These are phyloP conservation scores for Starmerella vaccinii DNA, from an alignment of 805 yeast genomes.

Conservation along the genomic window DNA sequence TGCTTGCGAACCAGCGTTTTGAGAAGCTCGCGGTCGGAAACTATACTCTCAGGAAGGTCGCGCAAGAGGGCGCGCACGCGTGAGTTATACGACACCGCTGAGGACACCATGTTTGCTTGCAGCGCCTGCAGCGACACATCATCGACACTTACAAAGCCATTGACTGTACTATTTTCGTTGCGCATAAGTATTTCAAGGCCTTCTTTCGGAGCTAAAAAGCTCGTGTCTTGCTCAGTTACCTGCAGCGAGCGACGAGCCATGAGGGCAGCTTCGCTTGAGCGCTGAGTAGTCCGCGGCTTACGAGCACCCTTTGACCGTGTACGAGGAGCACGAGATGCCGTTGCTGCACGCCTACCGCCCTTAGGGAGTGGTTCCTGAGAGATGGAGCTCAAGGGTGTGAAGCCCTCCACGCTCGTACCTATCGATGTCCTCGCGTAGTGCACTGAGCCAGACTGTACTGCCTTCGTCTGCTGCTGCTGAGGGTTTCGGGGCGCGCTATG, in stretches of 20 bases:
- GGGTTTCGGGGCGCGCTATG: neutral
- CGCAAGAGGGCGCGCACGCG: conserved; percentile 23
- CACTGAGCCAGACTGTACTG: neutral
- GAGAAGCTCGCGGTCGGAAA: conserved; percentile 10
- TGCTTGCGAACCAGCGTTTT: conserved; percentile 2
- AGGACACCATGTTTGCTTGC: conserved; percentile 11
- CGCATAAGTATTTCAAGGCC: conserved; percentile 20
- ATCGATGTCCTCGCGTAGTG: neutral
- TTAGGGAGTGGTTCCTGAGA: neutral
- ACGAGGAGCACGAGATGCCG: neutral
- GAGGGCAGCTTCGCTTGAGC: neutral
- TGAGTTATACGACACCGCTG: conserved; percentile 20
- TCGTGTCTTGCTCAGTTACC: neutral
- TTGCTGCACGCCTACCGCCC: neutral
- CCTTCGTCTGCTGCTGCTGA: neutral
- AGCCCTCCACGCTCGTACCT: neutral
- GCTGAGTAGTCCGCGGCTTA: neutral
- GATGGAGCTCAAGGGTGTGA: neutral
- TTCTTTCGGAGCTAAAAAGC: conserved; percentile 13
- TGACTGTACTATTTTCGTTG: conserved; percentile 13
- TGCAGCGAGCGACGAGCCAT: neutral
- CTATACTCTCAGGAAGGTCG: conserved; percentile 1
- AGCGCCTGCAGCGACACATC: conserved; percentile 18
- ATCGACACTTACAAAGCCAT: conserved; percentile 15
- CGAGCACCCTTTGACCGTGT: neutral